These are phyloP conservation scores for Podila epicladia DNA, from an alignment of 192 early-diverging fungal genomes.

Conservation along the genomic window DNA sequence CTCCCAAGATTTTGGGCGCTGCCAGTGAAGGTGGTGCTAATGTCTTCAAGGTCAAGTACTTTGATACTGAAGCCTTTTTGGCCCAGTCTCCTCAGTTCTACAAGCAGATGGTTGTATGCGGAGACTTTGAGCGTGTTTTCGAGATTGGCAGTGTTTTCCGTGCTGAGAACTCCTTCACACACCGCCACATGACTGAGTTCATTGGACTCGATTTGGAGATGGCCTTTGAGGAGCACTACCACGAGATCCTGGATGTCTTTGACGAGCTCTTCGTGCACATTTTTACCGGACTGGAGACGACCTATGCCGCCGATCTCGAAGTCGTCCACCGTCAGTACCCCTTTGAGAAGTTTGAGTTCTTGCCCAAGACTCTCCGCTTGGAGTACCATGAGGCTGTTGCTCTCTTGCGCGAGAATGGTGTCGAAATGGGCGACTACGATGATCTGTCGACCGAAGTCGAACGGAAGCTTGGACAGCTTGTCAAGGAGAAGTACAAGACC, in stretches of 20 bases:
- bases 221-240: conserved; percentile 99
- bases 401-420: conserved; percentile 87
- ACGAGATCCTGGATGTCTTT: conserved; percentile 95
- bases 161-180: conserved; percentile 97
- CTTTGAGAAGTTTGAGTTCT: conserved; percentile 89
- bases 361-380: conserved; percentile 83
- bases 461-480: conserved; percentile 83
- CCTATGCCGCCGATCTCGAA: conserved; percentile 86
- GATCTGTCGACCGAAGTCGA: conserved; percentile 94
- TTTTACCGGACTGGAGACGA: conserved; percentile 86
- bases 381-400: conserved; percentile 91
- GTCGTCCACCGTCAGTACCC: conserved; percentile 91
- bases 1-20: conserved; percentile 95
- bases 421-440: conserved; percentile 92
- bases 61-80: conserved; percentile 91
- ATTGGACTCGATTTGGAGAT: conserved; percentile 99
- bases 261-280: conserved; percentile 93
- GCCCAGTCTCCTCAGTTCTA: conserved; percentile 99
- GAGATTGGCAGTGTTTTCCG: conserved; percentile 98
- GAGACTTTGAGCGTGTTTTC: conserved; percentile 98
- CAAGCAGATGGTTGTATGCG: conserved; percentile 99
- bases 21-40: conserved; percentile 97
- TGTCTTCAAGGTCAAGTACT: conserved; percentile 98
- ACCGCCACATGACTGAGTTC: conserved; percentile 99
- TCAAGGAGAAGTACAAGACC: conserved; percentile 93